phyloP scores from a whole-genome alignment of 352 stramenopile species.

The Pythium coloratum region DNA sequence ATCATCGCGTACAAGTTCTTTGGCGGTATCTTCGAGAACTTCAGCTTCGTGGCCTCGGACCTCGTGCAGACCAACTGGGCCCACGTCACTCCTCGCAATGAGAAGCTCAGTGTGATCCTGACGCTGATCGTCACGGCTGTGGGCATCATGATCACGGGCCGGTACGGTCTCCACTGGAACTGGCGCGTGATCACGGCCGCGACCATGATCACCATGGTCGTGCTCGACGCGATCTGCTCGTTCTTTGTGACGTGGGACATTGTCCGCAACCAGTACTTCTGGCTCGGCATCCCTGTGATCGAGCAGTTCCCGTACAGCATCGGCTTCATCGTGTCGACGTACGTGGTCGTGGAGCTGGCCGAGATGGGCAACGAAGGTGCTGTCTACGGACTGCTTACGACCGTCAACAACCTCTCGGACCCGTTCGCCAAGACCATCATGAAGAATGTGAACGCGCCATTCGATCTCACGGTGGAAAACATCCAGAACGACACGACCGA shows the following conservation, averaged over 20 bases:
- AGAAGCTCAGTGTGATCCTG: slow-evolving; percentile 29
- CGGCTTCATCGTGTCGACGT: slow-evolving; percentile 37
- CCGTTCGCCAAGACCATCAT: slow-evolving; percentile 31
- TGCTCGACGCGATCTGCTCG: slow-evolving; percentile 31
- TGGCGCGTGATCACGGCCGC: slow-evolving; percentile 34
- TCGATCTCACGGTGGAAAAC: slow-evolving; percentile 29
- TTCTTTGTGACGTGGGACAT: slow-evolving; percentile 35
- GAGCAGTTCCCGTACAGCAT: slow-evolving; percentile 34
- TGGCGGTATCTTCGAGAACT: slow-evolving; percentile 32
- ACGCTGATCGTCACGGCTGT: slow-evolving; percentile 23
- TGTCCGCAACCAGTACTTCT: slow-evolving; percentile 42
- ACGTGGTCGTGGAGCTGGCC: slow-evolving; percentile 35
- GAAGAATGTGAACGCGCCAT: slow-evolving; percentile 36
- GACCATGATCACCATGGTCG: slow-evolving; percentile 33
- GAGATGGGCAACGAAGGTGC: slow-evolving; percentile 36
- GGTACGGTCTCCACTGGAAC: slow-evolving; percentile 30
- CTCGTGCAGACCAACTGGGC: slow-evolving; percentile 36
- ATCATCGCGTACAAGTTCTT: slow-evolving; percentile 36
- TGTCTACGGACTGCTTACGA: slow-evolving; percentile 39
- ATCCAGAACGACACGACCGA: slow-evolving; percentile 32
- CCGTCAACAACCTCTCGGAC: slow-evolving; percentile 32
- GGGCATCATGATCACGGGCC: slow-evolving; percentile 27
- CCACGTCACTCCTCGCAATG: slow-evolving; percentile 30
- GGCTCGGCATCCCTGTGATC: slow-evolving; percentile 33
- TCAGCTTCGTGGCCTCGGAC: slow-evolving; percentile 28